Percentiles rank a stretch among this genome's conserved stretches.
Evolutionary conservation across 1,284 basidiomycete genomes (phyloP).

Genomic region (Phlebopus sp.): DNA sequence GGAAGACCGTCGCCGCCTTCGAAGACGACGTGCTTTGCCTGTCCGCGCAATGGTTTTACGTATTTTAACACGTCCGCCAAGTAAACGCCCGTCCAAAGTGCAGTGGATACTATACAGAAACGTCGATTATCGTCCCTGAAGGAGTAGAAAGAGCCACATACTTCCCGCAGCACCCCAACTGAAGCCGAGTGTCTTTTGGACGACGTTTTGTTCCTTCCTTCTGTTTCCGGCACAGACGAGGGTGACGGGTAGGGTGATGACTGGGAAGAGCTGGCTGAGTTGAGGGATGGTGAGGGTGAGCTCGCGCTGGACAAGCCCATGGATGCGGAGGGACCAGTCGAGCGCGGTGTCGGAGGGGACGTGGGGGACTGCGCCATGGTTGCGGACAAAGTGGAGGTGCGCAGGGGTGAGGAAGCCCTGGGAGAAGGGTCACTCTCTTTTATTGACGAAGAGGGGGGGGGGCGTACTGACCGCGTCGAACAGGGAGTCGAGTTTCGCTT

Average conservation of each 20-base stretch:
- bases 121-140: neutral
- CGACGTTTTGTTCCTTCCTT: constrained; percentile 67
- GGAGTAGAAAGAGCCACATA: constrained; percentile 7
- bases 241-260: constrained; percentile 63
- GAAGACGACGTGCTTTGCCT: constrained; percentile 57
- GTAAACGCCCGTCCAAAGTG: constrained; percentile 66
- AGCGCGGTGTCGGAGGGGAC: constrained; percentile 39
- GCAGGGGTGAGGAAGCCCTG: constrained; percentile 63
- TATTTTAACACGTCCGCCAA: constrained; percentile 56
- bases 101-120: constrained; percentile 47
- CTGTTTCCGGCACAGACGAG: constrained; percentile 70
- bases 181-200: constrained; percentile 62
- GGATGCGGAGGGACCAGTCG: constrained; percentile 52
- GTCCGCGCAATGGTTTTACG: constrained; percentile 40
- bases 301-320: constrained; percentile 47
- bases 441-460: too few species aligned
- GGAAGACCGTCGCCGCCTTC: constrained; percentile 63
- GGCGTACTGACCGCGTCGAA: constrained; percentile 30
- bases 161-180: constrained; percentile 53
- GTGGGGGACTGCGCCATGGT: constrained; percentile 62
- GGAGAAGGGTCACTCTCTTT: neutral
- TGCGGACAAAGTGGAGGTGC: constrained; percentile 65
- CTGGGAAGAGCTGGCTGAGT: constrained; percentile 46
- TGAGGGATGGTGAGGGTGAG: constrained; percentile 43
- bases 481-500: constrained; percentile 49